Percentiles rank a stretch among this genome's conserved stretches.
Evolutionary conservation across 2,329 filamentous ascomycete genomes (phyloP).

Genomic region (Dactylellina cionopaga): DNA sequence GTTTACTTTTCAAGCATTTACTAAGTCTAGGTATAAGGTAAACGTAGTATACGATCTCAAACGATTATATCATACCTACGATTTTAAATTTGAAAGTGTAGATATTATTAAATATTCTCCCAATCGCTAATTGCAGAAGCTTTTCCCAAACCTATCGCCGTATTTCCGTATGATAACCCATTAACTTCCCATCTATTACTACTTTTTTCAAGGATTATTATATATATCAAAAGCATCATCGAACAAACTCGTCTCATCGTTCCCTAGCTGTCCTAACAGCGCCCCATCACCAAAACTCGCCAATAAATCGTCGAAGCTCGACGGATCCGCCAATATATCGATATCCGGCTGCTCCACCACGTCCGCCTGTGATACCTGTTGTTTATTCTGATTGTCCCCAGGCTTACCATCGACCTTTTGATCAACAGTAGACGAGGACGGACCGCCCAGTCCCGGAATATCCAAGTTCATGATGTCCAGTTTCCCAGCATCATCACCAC

Average conservation of each 20-base stretch:
- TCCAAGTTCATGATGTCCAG: slow-evolving; percentile 41
- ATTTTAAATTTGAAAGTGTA: too few species aligned
- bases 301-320: slow-evolving; percentile 33
- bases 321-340: slow-evolving; percentile 19
- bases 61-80: too few species aligned
- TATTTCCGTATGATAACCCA: neutral
- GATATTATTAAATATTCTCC: too few species aligned
- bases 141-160: too few species aligned
- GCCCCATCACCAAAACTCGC: slow-evolving; percentile 34
- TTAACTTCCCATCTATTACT: neutral
- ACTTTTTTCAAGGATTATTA: slow-evolving; percentile 18
- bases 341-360: slow-evolving; percentile 4
- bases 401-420: slow-evolving; percentile 9
- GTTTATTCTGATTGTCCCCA: slow-evolving; percentile 8
- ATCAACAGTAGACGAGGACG: too few species aligned
- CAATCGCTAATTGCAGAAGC: too few species aligned
- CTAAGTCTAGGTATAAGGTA: too few species aligned
- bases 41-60: too few species aligned
- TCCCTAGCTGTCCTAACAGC: slow-evolving; percentile 17
- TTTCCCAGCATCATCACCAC: slow-evolving; percentile 14
- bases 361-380: neutral
- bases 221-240: slow-evolving; percentile 47
- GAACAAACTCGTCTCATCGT: slow-evolving; percentile 39
- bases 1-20: too few species aligned
- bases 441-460: slow-evolving; percentile 18